Evolutionary conservation across 768 basidiomycete genomes (phyloP).

Genomic region (Lentinula edodes): DNA sequence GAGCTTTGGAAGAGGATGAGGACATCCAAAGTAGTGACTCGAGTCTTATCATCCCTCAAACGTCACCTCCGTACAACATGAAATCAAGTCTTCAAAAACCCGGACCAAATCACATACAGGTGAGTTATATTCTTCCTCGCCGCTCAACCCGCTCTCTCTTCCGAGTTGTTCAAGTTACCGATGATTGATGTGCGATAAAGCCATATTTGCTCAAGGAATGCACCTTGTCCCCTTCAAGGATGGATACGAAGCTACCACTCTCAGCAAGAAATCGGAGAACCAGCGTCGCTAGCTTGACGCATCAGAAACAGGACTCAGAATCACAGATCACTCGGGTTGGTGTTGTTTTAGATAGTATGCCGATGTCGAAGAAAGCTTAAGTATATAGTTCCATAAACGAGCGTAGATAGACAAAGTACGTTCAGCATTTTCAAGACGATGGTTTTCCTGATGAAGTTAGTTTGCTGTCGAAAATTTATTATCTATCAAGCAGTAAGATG

Average conservation of each 20-base stretch:
- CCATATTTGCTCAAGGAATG: not conserved
- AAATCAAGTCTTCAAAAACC: not conserved
- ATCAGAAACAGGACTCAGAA: not conserved
- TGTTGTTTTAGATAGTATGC: too few species aligned
- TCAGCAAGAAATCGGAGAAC: not conserved
- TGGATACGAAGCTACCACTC: not conserved
- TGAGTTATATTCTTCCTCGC: not conserved
- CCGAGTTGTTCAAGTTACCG: not conserved
- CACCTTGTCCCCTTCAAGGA: not conserved
- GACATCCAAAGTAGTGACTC: not conserved
- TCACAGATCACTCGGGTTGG: not conserved
- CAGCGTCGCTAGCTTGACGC: not conserved
- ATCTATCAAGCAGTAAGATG: too few species aligned
- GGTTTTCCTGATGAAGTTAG: too few species aligned
- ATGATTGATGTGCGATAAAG: not conserved
- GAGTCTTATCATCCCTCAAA: not conserved
- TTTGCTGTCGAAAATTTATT: too few species aligned
- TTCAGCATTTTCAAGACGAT: too few species aligned
- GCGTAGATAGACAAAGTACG: too few species aligned
- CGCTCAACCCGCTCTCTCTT: not conserved
- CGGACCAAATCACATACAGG: not conserved
- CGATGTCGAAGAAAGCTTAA: too few species aligned
- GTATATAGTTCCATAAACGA: too few species aligned
- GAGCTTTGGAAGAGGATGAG: not conserved
- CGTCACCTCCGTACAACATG: not conserved